These are phyloP conservation scores for Poronia punctata DNA, from an alignment of 495 filamentous ascomycete genomes.

Conservation along the genomic window DNA sequence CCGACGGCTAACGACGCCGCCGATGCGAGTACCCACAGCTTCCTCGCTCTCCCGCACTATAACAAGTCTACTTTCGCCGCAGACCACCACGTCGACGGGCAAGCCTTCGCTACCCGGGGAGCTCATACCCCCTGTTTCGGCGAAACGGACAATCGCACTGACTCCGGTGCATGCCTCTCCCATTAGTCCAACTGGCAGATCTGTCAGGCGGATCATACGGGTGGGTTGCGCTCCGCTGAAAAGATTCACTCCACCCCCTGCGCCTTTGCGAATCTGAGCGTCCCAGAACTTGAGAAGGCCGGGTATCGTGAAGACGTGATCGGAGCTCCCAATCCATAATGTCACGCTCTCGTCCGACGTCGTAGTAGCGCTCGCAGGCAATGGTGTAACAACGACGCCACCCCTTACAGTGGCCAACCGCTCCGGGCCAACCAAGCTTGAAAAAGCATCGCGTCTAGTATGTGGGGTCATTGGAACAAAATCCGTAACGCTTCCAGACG, in stretches of 20 bases:
- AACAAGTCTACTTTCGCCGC: constrained; percentile 57
- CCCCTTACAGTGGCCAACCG: constrained; percentile 42
- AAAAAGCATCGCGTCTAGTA: constrained; percentile 52
- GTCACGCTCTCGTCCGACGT: constrained; percentile 57
- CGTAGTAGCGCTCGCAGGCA: constrained; percentile 39
- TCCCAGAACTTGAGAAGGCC: constrained; percentile 61
- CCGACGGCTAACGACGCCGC: constrained; percentile 28
- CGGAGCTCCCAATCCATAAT: constrained; percentile 59
- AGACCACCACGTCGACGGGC: constrained; percentile 53
- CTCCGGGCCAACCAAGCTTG: constrained; percentile 26
- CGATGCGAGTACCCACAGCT: constrained; percentile 26
- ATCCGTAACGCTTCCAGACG: constrained; percentile 23
- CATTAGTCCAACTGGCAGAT: constrained; percentile 49
- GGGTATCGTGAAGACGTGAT: constrained; percentile 53
- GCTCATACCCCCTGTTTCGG: constrained; percentile 20
- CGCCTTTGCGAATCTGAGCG: constrained; percentile 48
- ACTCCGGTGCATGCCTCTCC: constrained; percentile 60
- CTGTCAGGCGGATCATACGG: constrained; percentile 40
- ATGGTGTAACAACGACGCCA: constrained; percentile 53
- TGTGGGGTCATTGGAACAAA: constrained; percentile 83
- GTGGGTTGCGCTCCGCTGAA: constrained; percentile 44
- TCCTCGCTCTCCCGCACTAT: constrained; percentile 46
- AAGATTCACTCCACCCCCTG: constrained; percentile 53
- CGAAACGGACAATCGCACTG: constrained; percentile 42
- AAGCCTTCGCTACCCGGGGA: constrained; percentile 33